Conservation (phyloP, 345 rosid genomes). For the Anacardium occidentale region DNA sequence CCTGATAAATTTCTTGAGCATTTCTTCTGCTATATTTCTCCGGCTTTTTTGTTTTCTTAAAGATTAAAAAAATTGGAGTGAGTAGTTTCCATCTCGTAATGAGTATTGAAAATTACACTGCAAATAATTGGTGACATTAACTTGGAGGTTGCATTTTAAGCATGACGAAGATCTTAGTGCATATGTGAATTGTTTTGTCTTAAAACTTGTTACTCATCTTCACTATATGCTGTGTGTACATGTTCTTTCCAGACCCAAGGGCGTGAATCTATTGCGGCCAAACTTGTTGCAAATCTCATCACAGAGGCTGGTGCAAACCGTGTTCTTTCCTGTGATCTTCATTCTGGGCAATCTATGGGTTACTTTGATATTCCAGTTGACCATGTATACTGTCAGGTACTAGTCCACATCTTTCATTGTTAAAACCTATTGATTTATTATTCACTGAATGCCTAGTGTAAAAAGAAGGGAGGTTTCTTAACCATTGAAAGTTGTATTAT, state of each 20-base stretch:
- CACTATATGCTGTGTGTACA: neutral
- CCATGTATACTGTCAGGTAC: conserved; percentile 88
- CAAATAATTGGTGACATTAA: neutral
- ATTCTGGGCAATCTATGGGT: conserved; percentile 99
- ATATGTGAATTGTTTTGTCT: neutral
- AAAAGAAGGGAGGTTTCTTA: neutral
- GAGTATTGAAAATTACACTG: neutral
- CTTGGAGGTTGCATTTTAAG: neutral
- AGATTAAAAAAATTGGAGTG: neutral
- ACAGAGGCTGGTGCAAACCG: conserved; percentile 98
- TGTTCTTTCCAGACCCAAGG: conserved; percentile 76
- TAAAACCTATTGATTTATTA: neutral
- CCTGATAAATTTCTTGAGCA: neutral
- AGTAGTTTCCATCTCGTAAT: neutral
- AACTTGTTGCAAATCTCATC: conserved; percentile 90
- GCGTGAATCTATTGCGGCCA: conserved; percentile 97
- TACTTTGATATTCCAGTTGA: conserved; percentile 97
- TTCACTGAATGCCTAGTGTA: neutral
- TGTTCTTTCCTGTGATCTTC: conserved; percentile 95
- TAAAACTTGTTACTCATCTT: neutral
- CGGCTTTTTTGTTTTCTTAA: neutral
- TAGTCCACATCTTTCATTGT: neutral
- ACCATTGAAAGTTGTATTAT: neutral
- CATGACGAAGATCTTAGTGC: conserved; percentile 9
- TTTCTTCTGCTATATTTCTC: neutral